Evolutionary conservation across 164 flowering plant species (phyloP).

Genomic region (Tetrastigma voinierianum): DNA sequence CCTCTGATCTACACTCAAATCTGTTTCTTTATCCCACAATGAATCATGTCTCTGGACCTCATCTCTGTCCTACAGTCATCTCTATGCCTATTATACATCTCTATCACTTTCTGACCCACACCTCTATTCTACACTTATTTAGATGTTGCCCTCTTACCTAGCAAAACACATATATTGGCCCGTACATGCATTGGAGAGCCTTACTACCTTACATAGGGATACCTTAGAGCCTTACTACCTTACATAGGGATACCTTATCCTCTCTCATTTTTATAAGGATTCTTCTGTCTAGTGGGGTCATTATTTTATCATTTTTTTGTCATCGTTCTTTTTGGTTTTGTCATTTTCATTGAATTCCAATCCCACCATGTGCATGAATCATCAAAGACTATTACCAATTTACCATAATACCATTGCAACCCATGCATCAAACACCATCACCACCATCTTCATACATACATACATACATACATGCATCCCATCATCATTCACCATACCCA

Average conservation of each 20-base stretch:
- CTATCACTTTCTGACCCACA: too few species aligned
- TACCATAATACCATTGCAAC: constrained; percentile 5
- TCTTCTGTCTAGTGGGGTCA: not conserved
- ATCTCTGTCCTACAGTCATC: too few species aligned
- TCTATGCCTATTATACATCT: too few species aligned
- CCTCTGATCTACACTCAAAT: not conserved
- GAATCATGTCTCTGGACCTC: too few species aligned
- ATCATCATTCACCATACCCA: constrained; percentile 15
- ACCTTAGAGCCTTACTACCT: not conserved
- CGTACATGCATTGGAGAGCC: not conserved
- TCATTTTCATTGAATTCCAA: too few species aligned
- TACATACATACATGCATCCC: constrained; percentile 21
- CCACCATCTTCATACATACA: constrained; percentile 30
- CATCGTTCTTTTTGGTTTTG: not conserved
- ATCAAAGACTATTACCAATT: constrained; percentile 10
- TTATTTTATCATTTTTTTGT: not conserved
- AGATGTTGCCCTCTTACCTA: not conserved
- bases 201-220: not conserved
- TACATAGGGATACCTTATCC: not conserved
- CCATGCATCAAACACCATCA: constrained; percentile 28
- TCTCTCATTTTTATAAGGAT: not conserved
- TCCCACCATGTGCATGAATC: constrained; percentile 18
- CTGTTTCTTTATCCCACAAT: not conserved
- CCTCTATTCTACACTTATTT: too few species aligned
- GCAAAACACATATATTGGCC: not conserved